These are phyloP conservation scores for Myxozyma geophila DNA, from an alignment of 805 yeast species.

Conservation along the genomic window DNA sequence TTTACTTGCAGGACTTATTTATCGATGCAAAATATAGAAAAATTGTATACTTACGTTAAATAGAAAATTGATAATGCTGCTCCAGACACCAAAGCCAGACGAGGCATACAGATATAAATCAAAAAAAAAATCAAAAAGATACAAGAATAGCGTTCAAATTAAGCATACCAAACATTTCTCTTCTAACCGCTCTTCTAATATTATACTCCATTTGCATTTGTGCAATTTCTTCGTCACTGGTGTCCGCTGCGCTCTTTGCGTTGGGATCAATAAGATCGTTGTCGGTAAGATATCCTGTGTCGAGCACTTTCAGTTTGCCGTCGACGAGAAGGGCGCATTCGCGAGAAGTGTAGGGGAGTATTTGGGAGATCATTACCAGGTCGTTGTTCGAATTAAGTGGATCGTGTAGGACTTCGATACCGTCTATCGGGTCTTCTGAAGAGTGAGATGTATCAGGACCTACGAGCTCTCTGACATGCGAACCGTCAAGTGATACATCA, in stretches of 20 bases:
- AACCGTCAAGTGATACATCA: conserved; percentile 27
- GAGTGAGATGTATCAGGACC: conserved; percentile 12
- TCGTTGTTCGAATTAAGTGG: background rate
- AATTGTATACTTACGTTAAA: background rate
- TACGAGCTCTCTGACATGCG: conserved; percentile 22
- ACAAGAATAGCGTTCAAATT: conserved; percentile 26
- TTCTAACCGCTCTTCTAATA: conserved; percentile 23
- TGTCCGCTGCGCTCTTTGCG: background rate
- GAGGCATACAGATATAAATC: background rate
- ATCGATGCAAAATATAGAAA: background rate
- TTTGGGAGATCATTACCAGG: conserved; percentile 21
- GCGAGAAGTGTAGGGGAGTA: conserved; percentile 11
- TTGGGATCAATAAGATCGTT: conserved; percentile 11
- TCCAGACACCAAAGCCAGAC: background rate
- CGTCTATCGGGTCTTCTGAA: background rate
- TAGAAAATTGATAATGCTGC: background rate
- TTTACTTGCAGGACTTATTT: background rate
- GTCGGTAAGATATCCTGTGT: conserved; percentile 10
- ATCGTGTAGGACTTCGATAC: background rate
- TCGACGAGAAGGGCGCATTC: conserved; percentile 21
- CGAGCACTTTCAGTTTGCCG: conserved; percentile 16
- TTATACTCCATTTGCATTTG: conserved; percentile 16
- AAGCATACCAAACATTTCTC: conserved; percentile 31
- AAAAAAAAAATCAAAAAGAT: conserved; percentile 15
- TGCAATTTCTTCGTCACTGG: conserved; percentile 2